These are phyloP conservation scores for Sanghuangporus baumii DNA, from an alignment of 1,284 basidiomycete species.

Conservation along the genomic window DNA sequence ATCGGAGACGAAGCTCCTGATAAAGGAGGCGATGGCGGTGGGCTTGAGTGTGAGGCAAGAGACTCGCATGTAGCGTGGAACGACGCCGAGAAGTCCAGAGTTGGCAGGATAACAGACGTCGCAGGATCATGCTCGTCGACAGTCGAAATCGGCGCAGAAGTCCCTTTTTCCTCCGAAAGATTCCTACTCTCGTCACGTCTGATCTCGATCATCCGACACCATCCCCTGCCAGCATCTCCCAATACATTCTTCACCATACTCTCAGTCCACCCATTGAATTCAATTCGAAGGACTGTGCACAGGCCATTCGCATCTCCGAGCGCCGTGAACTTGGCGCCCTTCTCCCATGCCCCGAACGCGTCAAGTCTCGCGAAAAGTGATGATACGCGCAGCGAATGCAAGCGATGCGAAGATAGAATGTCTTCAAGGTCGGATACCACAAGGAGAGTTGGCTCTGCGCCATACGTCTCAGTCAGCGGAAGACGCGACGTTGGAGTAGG, in stretches of 20 bases:
- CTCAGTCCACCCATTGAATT: conserved; percentile 65
- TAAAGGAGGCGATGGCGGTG: conserved; percentile 3
- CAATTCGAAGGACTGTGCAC: conserved; percentile 60
- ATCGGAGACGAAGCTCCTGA: background rate
- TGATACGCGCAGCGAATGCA: conserved; percentile 59
- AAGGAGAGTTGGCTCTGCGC: conserved; percentile 37
- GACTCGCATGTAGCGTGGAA: conserved; percentile 21
- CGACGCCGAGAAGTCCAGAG: conserved; percentile 56
- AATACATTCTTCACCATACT: conserved; percentile 55
- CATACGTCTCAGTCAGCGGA: conserved; percentile 42
- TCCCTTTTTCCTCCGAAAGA: background rate
- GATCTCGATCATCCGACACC: conserved; percentile 66
- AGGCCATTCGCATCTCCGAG: conserved; percentile 41
- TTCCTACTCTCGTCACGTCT: conserved; percentile 29
- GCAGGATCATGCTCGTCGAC: conserved; percentile 37
- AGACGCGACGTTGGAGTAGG: conserved; percentile 59
- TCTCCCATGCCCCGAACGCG: conserved; percentile 56
- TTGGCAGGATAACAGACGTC: conserved; percentile 59
- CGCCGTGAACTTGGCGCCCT: conserved; percentile 51
- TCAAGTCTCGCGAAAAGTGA: conserved; percentile 65
- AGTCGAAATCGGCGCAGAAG: conserved; percentile 18
- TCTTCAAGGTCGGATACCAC: conserved; percentile 48
- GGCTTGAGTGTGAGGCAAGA: background rate
- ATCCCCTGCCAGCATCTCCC: conserved; percentile 62
- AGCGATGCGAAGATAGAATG: conserved; percentile 45